Conservation (phyloP, 192 early-diverging fungal genomes). For the Physocladia obscura region DNA sequence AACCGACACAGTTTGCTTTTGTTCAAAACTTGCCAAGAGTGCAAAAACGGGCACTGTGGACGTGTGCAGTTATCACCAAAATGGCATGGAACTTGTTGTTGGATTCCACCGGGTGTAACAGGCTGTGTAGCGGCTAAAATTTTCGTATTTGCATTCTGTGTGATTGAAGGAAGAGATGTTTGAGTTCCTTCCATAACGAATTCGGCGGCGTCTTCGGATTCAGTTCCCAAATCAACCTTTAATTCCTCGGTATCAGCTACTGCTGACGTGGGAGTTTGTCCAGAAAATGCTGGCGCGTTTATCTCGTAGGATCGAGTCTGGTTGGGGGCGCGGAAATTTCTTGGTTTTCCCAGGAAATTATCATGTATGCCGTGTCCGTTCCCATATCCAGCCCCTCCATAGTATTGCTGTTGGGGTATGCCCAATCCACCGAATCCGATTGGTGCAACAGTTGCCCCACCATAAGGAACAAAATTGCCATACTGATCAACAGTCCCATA, state of each 20-base stretch:
- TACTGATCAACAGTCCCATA: not conserved
- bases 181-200: not conserved
- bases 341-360: too few species aligned
- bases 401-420: too few species aligned
- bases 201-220: not conserved
- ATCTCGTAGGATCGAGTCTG: too few species aligned
- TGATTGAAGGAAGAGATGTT: not conserved
- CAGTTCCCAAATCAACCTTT: not conserved
- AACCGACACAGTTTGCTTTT: not conserved
- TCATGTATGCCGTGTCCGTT: too few species aligned
- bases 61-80: not conserved
- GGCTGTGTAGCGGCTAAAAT: not conserved
- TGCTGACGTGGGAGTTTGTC: too few species aligned
- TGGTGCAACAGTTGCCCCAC: too few species aligned
- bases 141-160: not conserved
- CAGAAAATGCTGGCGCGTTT: too few species aligned
- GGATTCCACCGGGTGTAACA: not conserved
- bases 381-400: too few species aligned
- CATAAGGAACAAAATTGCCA: not conserved
- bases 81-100: not conserved
- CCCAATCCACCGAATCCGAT: too few species aligned
- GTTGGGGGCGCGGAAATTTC: too few species aligned
- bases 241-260: too few species aligned
- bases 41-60: not conserved
- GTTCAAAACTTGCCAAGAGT: not conserved